These are phyloP conservation scores for Tetracladium maxilliforme DNA, from an alignment of 2,329 filamentous ascomycete species.

Conservation along the genomic window DNA sequence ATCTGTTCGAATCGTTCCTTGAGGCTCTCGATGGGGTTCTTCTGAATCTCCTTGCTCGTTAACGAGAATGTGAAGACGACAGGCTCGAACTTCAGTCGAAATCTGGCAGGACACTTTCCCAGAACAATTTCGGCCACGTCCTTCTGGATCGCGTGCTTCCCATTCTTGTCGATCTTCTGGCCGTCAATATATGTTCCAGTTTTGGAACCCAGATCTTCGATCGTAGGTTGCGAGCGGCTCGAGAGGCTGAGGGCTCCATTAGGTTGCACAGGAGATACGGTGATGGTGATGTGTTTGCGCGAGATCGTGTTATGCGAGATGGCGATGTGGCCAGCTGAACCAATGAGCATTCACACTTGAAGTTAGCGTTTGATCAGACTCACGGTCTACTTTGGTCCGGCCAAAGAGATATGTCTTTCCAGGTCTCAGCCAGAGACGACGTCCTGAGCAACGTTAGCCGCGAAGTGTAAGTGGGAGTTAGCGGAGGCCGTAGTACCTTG, in stretches of 20 bases:
- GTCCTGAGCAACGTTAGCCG: slow-evolving; percentile 28
- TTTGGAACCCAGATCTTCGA: slow-evolving; percentile 74
- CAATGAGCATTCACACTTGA: slow-evolving; percentile 5
- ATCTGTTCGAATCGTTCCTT: slow-evolving; percentile 59
- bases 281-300: slow-evolving; percentile 71
- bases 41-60: slow-evolving; percentile 53
- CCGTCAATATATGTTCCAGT: slow-evolving; percentile 71
- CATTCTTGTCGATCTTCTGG: slow-evolving; percentile 49
- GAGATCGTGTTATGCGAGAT: slow-evolving; percentile 77
- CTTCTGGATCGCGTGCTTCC: slow-evolving; percentile 37
- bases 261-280: slow-evolving; percentile 47
- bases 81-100: slow-evolving; percentile 64
- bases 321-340: slow-evolving; percentile 45
- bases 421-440: slow-evolving; percentile 70
- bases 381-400: slow-evolving; percentile 55
- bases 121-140: slow-evolving; percentile 53
- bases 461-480: slow-evolving; percentile 4
- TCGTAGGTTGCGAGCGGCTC: slow-evolving; percentile 49
- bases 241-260: slow-evolving; percentile 47
- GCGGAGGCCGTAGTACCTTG: slow-evolving; percentile 18
- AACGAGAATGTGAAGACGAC: slow-evolving; percentile 73
- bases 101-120: slow-evolving; percentile 38
- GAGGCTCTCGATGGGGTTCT: slow-evolving; percentile 46
- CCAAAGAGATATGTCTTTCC: slow-evolving; percentile 80
- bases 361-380: slow-evolving; percentile 9